Evolutionary conservation across 139 green algal genomes (phyloP).

Genomic region (Gonium pectorale): DNA sequence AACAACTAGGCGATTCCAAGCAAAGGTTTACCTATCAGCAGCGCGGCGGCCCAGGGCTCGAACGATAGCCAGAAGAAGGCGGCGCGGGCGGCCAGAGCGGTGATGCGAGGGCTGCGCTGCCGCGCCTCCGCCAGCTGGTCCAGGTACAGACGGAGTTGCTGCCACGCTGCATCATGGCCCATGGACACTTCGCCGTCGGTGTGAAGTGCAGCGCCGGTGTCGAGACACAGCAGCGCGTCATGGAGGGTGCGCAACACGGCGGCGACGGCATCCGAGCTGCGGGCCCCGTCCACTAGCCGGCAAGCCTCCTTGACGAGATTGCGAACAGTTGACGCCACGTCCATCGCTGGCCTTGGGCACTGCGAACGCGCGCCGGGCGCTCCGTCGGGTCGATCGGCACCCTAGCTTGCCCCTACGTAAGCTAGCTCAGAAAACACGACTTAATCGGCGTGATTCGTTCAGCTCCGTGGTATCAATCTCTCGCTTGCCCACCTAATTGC

Average conservation of each 20-base stretch:
- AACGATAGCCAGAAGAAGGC: constrained; percentile 21
- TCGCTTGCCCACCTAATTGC: too few species aligned
- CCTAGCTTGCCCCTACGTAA: too few species aligned
- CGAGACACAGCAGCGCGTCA: neutral
- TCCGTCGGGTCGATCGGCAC: too few species aligned
- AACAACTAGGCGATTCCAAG: neutral
- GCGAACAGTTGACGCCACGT: neutral
- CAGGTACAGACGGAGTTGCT: constrained; percentile 17
- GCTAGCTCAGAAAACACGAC: too few species aligned
- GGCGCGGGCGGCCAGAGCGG: neutral
- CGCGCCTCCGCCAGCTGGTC: neutral
- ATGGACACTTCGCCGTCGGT: neutral
- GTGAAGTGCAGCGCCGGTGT: neutral
- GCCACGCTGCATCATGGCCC: neutral
- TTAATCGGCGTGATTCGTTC: too few species aligned
- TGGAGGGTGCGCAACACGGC: neutral
- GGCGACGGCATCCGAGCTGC: neutral
- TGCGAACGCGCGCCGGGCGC: too few species aligned
- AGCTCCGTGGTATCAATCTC: too few species aligned
- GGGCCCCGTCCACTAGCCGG: neutral
- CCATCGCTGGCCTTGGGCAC: too few species aligned
- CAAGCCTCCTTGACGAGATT: constrained; percentile 12
- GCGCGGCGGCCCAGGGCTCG: neutral
- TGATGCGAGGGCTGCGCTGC: neutral
- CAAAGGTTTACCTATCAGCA: neutral